Percentiles rank a stretch among this genome's conserved stretches.
phyloP scores from a whole-genome alignment of 1,284 basidiomycete genomes.

The Fistulina hepatica region DNA sequence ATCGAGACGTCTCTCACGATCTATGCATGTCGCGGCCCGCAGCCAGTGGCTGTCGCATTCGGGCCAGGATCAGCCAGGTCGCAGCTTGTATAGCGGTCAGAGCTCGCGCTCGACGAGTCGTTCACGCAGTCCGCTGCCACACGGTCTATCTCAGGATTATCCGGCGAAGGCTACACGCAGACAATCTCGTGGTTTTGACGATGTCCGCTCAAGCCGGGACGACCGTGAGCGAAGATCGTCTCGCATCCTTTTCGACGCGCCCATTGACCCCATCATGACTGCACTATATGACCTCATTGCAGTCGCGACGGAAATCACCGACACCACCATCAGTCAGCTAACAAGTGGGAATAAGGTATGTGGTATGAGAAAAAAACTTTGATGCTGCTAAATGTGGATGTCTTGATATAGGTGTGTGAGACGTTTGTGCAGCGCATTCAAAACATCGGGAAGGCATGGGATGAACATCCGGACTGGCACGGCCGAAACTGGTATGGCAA shows the following conservation, averaged over 20 bases:
- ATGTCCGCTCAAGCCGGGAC: slow-evolving; percentile 36
- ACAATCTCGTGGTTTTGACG: too few species aligned
- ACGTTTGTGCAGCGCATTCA: slow-evolving; percentile 86
- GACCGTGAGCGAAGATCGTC: slow-evolving; percentile 48
- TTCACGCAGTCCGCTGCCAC: slow-evolving; percentile 89
- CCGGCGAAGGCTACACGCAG: too few species aligned
- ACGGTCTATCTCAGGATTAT: too few species aligned
- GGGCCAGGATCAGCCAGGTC: too few species aligned
- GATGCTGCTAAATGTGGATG: too few species aligned
- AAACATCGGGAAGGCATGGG: slow-evolving; percentile 88
- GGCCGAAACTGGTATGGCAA: slow-evolving; percentile 97
- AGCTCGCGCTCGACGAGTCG: slow-evolving; percentile 95
- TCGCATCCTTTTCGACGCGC: slow-evolving; percentile 64
- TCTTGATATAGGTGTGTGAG: too few species aligned
- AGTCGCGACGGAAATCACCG: slow-evolving; percentile 90
- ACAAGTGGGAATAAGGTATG: slow-evolving; percentile 74
- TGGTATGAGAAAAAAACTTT: too few species aligned
- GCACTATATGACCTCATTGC: slow-evolving; percentile 88
- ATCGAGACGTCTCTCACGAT: slow-evolving; percentile 68
- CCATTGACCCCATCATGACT: slow-evolving; percentile 82
- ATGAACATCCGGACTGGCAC: slow-evolving; percentile 96
- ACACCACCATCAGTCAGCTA: slow-evolving; percentile 81
- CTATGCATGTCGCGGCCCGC: slow-evolving; percentile 74
- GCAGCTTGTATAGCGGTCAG: too few species aligned
- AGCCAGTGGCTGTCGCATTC: too few species aligned